These are phyloP conservation scores for Xanthoconium purpureum DNA, from an alignment of 768 basidiomycete genomes.

Conservation along the genomic window DNA sequence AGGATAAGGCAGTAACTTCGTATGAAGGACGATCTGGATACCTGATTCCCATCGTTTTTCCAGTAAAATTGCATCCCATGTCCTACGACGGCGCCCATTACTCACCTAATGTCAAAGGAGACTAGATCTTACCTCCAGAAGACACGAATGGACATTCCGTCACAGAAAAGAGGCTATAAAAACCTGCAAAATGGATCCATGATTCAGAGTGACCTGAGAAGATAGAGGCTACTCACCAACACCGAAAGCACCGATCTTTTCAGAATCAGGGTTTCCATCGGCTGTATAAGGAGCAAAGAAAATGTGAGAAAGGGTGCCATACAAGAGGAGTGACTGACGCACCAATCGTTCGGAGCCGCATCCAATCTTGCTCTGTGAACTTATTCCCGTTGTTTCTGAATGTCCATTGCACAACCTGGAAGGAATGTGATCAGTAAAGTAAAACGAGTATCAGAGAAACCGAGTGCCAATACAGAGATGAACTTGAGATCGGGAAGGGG, in stretches of 20 bases:
- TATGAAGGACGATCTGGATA: neutral
- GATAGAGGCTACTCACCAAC: conserved; percentile 44
- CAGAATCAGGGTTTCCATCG: conserved; percentile 91
- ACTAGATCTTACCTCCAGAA: neutral
- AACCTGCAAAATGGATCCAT: conserved; percentile 37
- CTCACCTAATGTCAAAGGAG: too few species aligned
- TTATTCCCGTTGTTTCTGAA: conserved; percentile 84
- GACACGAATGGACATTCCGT: conserved; percentile 33
- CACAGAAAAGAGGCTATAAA: conserved; percentile 78
- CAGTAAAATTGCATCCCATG: neutral
- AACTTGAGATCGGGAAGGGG: too few species aligned
- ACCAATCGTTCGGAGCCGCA: conserved; percentile 85
- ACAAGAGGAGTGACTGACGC: conserved; percentile 5
- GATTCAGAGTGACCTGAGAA: too few species aligned
- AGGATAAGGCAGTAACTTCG: too few species aligned
- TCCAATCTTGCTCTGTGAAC: conserved; percentile 88
- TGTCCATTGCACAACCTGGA: conserved; percentile 71
- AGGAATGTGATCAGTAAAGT: too few species aligned
- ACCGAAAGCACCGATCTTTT: conserved; percentile 94
- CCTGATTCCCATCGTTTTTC: neutral
- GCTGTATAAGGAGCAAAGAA: conserved; percentile 40
- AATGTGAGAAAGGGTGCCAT: neutral
- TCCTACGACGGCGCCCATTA: neutral
- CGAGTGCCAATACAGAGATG: too few species aligned
- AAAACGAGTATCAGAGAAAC: too few species aligned